Percentiles rank a stretch among this genome's conserved stretches.
These are phyloP conservation scores for Fagopyrum homotropicum DNA, from an alignment of 148 eudicot species.

Conservation along the genomic window DNA sequence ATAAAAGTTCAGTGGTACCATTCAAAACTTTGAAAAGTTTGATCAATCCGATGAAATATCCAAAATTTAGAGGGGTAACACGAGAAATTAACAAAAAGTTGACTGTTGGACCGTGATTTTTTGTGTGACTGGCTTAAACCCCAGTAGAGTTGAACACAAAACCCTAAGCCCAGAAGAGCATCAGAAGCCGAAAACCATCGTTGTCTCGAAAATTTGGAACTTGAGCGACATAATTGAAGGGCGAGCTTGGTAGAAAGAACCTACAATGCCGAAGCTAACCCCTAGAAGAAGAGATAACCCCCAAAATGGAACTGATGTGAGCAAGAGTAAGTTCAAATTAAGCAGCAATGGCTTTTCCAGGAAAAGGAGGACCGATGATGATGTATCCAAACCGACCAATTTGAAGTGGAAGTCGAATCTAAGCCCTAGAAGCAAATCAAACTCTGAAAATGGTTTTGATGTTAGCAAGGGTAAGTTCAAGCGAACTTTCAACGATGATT, in stretches of 20 bases:
- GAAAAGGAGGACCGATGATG: conserved; percentile 5
- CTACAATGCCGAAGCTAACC: conserved; percentile 1
- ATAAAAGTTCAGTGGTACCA: too few species aligned
- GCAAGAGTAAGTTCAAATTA: conserved; percentile 12
- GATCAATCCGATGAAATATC: too few species aligned
- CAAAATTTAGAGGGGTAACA: too few species aligned
- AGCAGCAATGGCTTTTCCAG: not conserved
- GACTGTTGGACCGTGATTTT: too few species aligned
- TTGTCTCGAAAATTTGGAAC: not conserved
- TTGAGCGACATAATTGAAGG: not conserved
- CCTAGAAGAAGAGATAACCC: not conserved
- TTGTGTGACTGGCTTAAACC: not conserved
- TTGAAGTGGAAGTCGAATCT: not conserved
- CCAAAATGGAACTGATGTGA: conserved; percentile 2
- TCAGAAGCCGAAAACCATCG: not conserved
- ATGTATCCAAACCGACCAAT: not conserved
- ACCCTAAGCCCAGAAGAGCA: not conserved
- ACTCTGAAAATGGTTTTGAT: not conserved
- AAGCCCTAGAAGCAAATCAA: too few species aligned
- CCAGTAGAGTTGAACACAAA: not conserved
- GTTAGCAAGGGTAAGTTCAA: too few species aligned
- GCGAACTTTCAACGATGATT: too few species aligned
- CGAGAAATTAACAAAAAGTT: too few species aligned
- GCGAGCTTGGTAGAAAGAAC: not conserved
- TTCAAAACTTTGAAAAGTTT: too few species aligned